Base-by-base conservation (phyloP, 1,284 basidiomycete species). In the Thelephora terrestris region DNA sequence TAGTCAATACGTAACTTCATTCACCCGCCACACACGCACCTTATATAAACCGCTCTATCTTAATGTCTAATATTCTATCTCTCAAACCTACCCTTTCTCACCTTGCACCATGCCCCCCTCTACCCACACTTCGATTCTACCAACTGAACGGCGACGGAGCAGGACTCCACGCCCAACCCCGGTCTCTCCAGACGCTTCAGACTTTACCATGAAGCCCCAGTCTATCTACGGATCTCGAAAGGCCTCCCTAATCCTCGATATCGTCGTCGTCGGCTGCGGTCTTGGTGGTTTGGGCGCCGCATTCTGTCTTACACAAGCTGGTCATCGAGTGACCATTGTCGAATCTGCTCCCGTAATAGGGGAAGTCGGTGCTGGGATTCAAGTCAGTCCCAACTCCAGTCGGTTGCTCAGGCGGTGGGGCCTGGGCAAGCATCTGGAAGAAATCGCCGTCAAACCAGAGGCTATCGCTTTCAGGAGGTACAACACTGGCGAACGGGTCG, bases 341-440 rank as follows among this genome's bases (percentile, higher is more conserved):
- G 74, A 75, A 55, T 60, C 66, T 18, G 70, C 73, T 0, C 42
- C 61, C 2, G 62, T 61, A 1, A 64, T 75, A 14, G 69, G 69
- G 25, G 71, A 74, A 50, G 69, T 75, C 21, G 74, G 74, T 43
- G 74, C 74, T 1, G 74, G 74, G 27, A 76, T 76, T 56, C 73
- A 75, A 55, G 66, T 75, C 39, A 67, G 71, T 0, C 73, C 73
- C 5, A 75, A 75, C 58, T 58, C 70, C 18, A 63, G 62, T 35
- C 63, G 70, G 14, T 61, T 72, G 1, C 59, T 73, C 20, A 52
- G 57, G 6, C 58, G 68, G n/a, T 74, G 71, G 71, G 72, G 71
- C 1, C 61, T 71, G 10, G 67, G 62, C 3, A 51, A 61, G 20
- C 56, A 56, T 3, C 61, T 73, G 23, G 61, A 61, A 18, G 54